These are phyloP conservation scores for Pythium diclinum DNA, from an alignment of 352 stramenopile genomes.

Conservation along the genomic window DNA sequence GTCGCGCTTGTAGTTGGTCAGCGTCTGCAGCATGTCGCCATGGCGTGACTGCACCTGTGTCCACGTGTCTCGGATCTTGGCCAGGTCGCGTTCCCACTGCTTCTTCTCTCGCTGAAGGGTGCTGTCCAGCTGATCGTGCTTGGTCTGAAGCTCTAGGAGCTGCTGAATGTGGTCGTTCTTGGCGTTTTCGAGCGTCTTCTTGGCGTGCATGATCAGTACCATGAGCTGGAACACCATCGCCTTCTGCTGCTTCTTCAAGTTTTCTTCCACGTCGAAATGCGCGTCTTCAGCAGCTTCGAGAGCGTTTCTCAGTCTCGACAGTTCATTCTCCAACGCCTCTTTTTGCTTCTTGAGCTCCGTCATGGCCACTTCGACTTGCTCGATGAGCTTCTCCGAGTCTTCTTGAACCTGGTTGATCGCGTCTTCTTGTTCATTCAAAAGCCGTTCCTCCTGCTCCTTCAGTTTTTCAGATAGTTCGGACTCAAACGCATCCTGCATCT, in stretches of 20 bases:
- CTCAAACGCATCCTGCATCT: constrained; percentile 37
- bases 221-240: constrained; percentile 53
- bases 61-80: constrained; percentile 35
- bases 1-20: constrained; percentile 82
- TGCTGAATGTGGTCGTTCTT: constrained; percentile 18
- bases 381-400: constrained; percentile 74
- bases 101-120: constrained; percentile 35
- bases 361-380: constrained; percentile 75
- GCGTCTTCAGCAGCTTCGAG: constrained; percentile 74
- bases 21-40: constrained; percentile 58
- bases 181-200: constrained; percentile 29
- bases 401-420: constrained; percentile 74
- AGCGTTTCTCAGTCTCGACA: constrained; percentile 42
- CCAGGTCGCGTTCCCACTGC: constrained; percentile 31
- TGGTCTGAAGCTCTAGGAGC: constrained; percentile 21
- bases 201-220: constrained; percentile 41
- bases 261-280: constrained; percentile 65
- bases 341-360: constrained; percentile 69
- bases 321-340: constrained; percentile 57
- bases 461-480: constrained; percentile 36
- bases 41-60: constrained; percentile 38
- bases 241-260: constrained; percentile 54
- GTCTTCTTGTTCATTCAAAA: constrained; percentile 65
- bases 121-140: constrained; percentile 24
- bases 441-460: constrained; percentile 39